phyloP scores from a whole-genome alignment of 768 basidiomycete genomes.

The Saitozyma sp. region DNA sequence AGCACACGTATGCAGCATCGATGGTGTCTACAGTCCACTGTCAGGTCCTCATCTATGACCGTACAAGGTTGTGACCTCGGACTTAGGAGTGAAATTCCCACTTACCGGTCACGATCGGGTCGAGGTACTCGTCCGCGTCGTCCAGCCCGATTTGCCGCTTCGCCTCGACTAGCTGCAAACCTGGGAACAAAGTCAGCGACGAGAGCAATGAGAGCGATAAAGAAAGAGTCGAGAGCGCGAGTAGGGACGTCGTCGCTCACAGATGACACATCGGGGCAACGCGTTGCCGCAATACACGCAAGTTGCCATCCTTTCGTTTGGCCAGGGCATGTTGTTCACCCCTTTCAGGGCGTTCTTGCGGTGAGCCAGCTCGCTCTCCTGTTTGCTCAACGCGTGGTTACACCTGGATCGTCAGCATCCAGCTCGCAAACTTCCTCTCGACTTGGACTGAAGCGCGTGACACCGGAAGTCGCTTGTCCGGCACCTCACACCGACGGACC shows the following conservation, averaged over 20 bases:
- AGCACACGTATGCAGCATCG: slow-evolving; percentile 43
- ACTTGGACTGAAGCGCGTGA: neutral
- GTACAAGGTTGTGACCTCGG: too few relatives aligned
- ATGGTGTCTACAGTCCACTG: slow-evolving; percentile 24
- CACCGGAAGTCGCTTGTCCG: neutral
- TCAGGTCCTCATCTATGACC: neutral
- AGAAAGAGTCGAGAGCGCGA: neutral
- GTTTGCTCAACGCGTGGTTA: slow-evolving; percentile 22
- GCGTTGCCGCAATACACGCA: slow-evolving; percentile 36
- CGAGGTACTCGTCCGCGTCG: neutral
- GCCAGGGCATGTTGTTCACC: slow-evolving; percentile 22
- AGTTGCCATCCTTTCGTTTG: slow-evolving; percentile 37
- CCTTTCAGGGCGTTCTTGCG: slow-evolving; percentile 32
- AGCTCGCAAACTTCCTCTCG: too few relatives aligned
- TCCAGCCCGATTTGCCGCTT: neutral
- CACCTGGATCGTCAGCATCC: slow-evolving; percentile 14
- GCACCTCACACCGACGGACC: neutral
- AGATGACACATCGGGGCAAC: slow-evolving; percentile 45
- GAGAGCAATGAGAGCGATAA: neutral
- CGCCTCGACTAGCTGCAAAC: neutral
- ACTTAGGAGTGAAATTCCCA: neutral
- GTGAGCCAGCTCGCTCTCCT: slow-evolving; percentile 29
- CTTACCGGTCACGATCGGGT: neutral
- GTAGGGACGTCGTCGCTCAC: neutral
- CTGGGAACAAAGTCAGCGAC: neutral